Base-by-base conservation (phyloP, 768 basidiomycete species). In the Hebeloma cylindrosporum region DNA sequence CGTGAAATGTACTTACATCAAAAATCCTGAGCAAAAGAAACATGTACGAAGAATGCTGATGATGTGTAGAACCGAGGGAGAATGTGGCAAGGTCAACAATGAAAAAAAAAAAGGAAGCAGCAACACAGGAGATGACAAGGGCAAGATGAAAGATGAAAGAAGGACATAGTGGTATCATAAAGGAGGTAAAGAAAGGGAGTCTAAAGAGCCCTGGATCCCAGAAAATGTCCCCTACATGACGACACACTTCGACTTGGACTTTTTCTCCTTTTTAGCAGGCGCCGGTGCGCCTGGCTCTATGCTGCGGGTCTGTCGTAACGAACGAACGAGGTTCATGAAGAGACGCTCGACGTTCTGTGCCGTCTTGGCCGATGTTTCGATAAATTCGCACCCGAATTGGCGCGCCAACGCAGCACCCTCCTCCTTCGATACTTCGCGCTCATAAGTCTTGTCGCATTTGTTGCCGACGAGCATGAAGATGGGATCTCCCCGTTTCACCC, bases 301-400 rank as follows among this genome's bases (percentile, higher is more conserved):
- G 64, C 62, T 80, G 67, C 77, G 75, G 61, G 82, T 86, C 57
- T 80, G 73, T 72, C 89, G 87, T 62, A 93, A 74, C 35, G 80
- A 78, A 48, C 89, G 85, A 45, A 98, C 91, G 49, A 95, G 80
- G 53, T 78, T 85, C 60, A 80, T 90, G 68, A 97, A 98, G 22
- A 95, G 82, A 10, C 78, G 76, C 60, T 97, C 93, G 47, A 98
- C 90, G 61, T 97, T 95, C 60, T 83, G 76, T 36, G 93, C 84
- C 27, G 91, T 93, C 74, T 95, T 95, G 27, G 95, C 95, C n/a
- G 86, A 90, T 23, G 95, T 93, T 66, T 98, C 95, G 64, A 93
- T 83, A 66, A 97, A 95, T 47, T 89, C 88, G 71, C 93, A 96
- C 39, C 90, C 89, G 52, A 94, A 85, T 41, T 80, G 74, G 53